These are phyloP conservation scores for Umbelopsis vinacea DNA, from an alignment of 192 early-diverging fungal species.

Conservation along the genomic window DNA sequence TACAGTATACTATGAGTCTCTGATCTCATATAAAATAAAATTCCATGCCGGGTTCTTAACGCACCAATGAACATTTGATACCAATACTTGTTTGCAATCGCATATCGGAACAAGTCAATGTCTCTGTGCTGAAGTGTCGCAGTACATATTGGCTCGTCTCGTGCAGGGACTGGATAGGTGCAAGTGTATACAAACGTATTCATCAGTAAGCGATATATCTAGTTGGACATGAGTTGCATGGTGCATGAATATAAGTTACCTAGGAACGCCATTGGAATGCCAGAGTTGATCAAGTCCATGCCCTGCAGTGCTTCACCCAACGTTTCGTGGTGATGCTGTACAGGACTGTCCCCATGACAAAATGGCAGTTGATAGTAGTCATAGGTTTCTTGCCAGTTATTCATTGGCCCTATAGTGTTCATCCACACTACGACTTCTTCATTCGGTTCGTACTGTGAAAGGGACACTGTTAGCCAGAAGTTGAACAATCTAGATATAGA, in stretches of 20 bases:
- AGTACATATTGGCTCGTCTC: constrained; percentile 53
- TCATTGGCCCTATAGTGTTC: constrained; percentile 64
- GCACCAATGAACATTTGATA: constrained; percentile 66
- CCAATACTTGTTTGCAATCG: constrained; percentile 67
- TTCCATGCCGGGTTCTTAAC: background rate
- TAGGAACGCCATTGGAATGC: constrained; percentile 68
- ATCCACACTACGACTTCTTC: constrained; percentile 78
- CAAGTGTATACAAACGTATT: background rate
- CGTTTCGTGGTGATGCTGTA: constrained; percentile 79
- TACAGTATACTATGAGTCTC: no score
- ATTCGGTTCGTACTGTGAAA: constrained; percentile 53
- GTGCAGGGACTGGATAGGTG: constrained; percentile 23
- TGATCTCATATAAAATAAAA: no score
- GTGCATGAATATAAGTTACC: constrained; percentile 42
- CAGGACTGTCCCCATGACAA: constrained; percentile 60
- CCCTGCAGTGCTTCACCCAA: constrained; percentile 80
- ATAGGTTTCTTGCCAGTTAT: constrained; percentile 79
- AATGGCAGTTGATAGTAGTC: constrained; percentile 75
- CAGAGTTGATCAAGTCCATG: constrained; percentile 73
- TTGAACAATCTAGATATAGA: background rate
- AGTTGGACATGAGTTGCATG: background rate
- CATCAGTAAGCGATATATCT: background rate
- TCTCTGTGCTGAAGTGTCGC: constrained; percentile 46
- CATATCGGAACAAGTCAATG: constrained; percentile 64
- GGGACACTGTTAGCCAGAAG: background rate